These are phyloP conservation scores for Phytopythium helicoides DNA, from an alignment of 352 stramenopile genomes.

Conservation along the genomic window DNA sequence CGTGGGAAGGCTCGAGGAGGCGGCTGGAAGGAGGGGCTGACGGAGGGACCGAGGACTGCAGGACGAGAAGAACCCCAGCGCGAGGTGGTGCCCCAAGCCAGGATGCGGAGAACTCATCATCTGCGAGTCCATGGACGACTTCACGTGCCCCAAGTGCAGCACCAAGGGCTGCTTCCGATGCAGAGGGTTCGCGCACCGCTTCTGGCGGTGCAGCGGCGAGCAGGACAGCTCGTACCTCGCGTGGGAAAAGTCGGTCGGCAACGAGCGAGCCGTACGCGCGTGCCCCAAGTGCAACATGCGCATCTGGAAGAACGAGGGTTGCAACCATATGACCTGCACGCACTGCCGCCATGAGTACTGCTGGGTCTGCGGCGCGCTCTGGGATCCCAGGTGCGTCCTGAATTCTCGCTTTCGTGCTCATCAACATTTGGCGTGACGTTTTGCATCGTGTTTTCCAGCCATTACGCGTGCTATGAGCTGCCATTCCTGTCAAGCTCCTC, in stretches of 20 bases:
- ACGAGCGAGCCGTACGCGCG: constrained; percentile 41
- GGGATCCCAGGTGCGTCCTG: constrained; percentile 37
- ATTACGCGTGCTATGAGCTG: constrained; percentile 74
- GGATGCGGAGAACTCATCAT: constrained; percentile 68
- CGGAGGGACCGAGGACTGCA: constrained; percentile 9
- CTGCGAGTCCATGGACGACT: constrained; percentile 41
- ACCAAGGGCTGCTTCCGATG: constrained; percentile 62
- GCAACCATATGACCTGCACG: constrained; percentile 77
- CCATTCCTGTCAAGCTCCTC: constrained; percentile 34
- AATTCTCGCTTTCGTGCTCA: too few species aligned
- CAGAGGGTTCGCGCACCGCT: constrained; percentile 45
- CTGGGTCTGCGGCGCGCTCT: constrained; percentile 60
- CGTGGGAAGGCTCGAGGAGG: too few species aligned
- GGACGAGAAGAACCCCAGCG: constrained; percentile 76
- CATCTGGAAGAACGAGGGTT: constrained; percentile 78
- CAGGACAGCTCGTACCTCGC: constrained; percentile 52
- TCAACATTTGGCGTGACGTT: too few species aligned
- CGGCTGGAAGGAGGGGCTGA: background rate
- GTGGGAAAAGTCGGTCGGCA: constrained; percentile 63
- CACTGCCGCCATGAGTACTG: constrained; percentile 64
- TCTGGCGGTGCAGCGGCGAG: constrained; percentile 49
- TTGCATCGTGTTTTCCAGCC: too few species aligned
- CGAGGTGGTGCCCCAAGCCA: constrained; percentile 57
- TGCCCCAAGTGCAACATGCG: constrained; percentile 64
- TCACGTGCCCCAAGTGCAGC: constrained; percentile 60